Percentiles rank a stretch among this genome's conserved stretches.
phyloP scores from a whole-genome alignment of 2,329 filamentous ascomycete species.

The Fusarium sp. region DNA sequence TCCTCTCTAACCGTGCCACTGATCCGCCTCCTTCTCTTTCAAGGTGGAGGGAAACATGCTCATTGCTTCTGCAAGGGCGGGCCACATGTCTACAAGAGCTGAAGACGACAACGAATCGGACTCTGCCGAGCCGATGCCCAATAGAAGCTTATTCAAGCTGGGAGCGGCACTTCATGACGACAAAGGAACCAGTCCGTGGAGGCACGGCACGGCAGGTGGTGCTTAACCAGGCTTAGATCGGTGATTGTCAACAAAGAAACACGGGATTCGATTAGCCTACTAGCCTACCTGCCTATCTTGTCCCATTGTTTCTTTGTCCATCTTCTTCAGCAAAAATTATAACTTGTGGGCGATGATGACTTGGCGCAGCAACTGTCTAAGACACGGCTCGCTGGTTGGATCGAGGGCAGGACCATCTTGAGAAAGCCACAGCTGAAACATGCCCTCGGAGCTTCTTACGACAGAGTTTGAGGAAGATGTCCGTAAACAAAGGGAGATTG shows the following conservation, averaged over 20 bases:
- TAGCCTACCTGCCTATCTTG: background rate
- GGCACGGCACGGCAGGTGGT: background rate
- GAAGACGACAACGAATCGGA: background rate
- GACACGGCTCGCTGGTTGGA: background rate
- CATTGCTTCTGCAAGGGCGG: slow-evolving; percentile 23
- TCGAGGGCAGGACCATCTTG: background rate
- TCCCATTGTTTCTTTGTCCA: background rate
- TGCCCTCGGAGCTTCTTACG: background rate
- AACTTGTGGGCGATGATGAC: background rate
- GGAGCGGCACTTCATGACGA: background rate
- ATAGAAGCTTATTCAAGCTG: background rate
- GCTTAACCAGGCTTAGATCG: background rate
- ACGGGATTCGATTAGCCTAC: background rate
- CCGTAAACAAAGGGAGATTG: background rate
- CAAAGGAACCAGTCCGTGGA: background rate
- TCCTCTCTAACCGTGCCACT: background rate
- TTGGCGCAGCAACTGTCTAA: background rate
- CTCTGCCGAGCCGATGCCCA: background rate
- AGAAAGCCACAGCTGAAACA: background rate
- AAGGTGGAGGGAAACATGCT: slow-evolving; percentile 3
- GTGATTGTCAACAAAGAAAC: background rate
- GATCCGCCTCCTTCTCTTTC: background rate
- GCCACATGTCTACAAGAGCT: slow-evolving; percentile 9
- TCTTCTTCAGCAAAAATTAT: background rate
- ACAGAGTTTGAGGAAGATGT: background rate